These are phyloP conservation scores for Larix kaempferi DNA, from an alignment of 75 land plant genomes.

Conservation along the genomic window DNA sequence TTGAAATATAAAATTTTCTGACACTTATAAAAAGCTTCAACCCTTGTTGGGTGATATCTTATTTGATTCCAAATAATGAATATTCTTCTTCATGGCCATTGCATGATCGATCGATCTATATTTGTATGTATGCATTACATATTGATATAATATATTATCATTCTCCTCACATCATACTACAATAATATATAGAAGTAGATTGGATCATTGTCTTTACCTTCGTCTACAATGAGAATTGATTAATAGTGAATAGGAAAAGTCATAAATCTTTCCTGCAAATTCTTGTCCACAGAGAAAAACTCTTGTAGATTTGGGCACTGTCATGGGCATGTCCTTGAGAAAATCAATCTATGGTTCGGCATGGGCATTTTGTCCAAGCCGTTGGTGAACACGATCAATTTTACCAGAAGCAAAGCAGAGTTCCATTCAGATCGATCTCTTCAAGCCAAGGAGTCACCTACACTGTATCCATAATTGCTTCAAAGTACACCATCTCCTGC, in stretches of 20 bases:
- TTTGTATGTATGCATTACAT: too few species aligned
- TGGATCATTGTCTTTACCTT: background rate
- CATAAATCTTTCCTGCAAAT: slow-evolving; percentile 48
- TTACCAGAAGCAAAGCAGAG: slow-evolving; percentile 56
- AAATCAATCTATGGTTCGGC: slow-evolving; percentile 31
- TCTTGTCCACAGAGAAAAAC: slow-evolving; percentile 76
- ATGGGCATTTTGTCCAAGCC: slow-evolving; percentile 49
- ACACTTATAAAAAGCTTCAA: background rate
- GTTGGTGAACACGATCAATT: slow-evolving; percentile 48
- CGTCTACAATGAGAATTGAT: background rate
- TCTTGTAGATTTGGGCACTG: slow-evolving; percentile 50
- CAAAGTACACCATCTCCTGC: slow-evolving; percentile 46
- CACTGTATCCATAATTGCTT: slow-evolving; percentile 50
- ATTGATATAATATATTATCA: too few species aligned
- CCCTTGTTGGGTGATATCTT: background rate
- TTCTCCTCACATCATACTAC: background rate
- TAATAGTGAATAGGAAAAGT: background rate
- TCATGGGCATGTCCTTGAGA: slow-evolving; percentile 45
- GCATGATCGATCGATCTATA: background rate
- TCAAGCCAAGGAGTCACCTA: slow-evolving; percentile 79
- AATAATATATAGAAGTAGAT: background rate
- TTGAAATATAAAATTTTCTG: background rate
- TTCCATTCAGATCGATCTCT: slow-evolving; percentile 59
- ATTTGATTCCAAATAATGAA: background rate
- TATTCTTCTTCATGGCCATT: background rate